Evolutionary conservation across 2,329 filamentous ascomycete genomes (phyloP).

Genomic region (Sphaerulina populicola): DNA sequence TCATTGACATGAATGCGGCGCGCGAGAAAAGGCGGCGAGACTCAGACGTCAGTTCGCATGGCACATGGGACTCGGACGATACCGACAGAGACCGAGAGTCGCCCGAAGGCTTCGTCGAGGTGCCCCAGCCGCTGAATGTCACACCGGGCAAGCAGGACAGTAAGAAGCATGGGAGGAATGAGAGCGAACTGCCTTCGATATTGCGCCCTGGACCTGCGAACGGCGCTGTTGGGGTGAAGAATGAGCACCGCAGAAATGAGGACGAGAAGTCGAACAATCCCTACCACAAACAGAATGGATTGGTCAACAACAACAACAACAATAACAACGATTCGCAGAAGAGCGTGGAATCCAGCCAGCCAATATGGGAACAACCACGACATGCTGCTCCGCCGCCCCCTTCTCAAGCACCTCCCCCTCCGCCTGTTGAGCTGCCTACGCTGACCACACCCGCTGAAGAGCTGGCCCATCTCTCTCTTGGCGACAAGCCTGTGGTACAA

Average conservation of each 20-base stretch:
- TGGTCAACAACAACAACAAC: slow-evolving; percentile 1
- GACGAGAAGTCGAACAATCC: slow-evolving; percentile 24
- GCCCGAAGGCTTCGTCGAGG: slow-evolving; percentile 18
- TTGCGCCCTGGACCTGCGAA: slow-evolving; percentile 24
- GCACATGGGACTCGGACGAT: slow-evolving; percentile 31
- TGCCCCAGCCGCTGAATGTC: slow-evolving; percentile 28
- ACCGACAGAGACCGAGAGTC: slow-evolving; percentile 16
- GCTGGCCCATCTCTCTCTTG: slow-evolving; percentile 34
- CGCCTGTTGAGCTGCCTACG: slow-evolving; percentile 37
- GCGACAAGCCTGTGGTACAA: slow-evolving; percentile 20
- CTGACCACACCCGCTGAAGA: slow-evolving; percentile 36
- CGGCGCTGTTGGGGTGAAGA: slow-evolving; percentile 8
- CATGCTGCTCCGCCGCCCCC: slow-evolving; percentile 20
- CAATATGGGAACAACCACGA: slow-evolving; percentile 34
- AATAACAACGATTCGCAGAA: background rate
- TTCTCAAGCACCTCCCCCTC: slow-evolving; percentile 15
- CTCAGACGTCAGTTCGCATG: slow-evolving; percentile 32
- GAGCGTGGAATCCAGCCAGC: slow-evolving; percentile 31
- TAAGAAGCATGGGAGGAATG: slow-evolving; percentile 13
- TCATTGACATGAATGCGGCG: slow-evolving; percentile 32
- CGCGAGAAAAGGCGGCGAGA: slow-evolving; percentile 27
- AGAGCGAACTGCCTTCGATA: slow-evolving; percentile 24
- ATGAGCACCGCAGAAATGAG: slow-evolving; percentile 19
- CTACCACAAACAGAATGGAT: slow-evolving; percentile 15
- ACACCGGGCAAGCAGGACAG: slow-evolving; percentile 20